Evolutionary conservation across 1,284 basidiomycete species (phyloP).

Genomic region (Vanrija pseudolonga): DNA sequence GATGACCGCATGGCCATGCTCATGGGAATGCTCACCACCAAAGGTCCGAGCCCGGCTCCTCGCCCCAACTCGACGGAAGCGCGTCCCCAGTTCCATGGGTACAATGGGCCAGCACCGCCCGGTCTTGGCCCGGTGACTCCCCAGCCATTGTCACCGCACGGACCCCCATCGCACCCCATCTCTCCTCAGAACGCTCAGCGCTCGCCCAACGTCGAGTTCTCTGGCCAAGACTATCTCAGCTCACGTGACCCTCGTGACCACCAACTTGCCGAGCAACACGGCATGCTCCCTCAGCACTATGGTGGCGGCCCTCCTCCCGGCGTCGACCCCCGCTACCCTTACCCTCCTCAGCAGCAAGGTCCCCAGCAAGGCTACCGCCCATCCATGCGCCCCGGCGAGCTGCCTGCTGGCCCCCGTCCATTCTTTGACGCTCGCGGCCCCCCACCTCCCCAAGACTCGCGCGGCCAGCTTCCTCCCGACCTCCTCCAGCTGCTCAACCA

Average conservation of each 20-base stretch:
- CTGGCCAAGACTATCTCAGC: too few species aligned
- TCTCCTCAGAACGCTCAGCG: conserved; percentile 9
- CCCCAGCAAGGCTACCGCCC: not conserved
- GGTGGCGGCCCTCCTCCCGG: conserved; percentile 6
- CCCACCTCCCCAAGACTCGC: conserved; percentile 13
- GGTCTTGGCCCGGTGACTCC: not conserved
- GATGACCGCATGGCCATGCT: conserved; percentile 38
- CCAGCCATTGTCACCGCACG: too few species aligned
- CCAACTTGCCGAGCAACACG: conserved; percentile 2
- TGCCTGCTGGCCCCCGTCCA: not conserved
- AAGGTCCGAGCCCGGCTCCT: conserved; percentile 15
- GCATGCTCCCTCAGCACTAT: conserved; percentile 2
- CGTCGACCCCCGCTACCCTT: not conserved
- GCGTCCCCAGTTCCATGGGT: conserved; percentile 1
- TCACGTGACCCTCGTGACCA: not conserved
- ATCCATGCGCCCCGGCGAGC: conserved; percentile 1
- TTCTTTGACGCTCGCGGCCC: conserved; percentile 8
- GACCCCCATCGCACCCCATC: not conserved
- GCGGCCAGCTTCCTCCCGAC: conserved; percentile 16
- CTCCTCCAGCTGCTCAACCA: conserved; percentile 31
- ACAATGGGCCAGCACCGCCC: conserved; percentile 7
- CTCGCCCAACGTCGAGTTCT: conserved; percentile 4
- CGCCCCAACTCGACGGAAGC: conserved; percentile 9
- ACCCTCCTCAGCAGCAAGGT: not conserved
- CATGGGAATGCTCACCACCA: conserved; percentile 39